phyloP scores from a whole-genome alignment of 495 filamentous ascomycete species.

The Penicillium longicatenatum region DNA sequence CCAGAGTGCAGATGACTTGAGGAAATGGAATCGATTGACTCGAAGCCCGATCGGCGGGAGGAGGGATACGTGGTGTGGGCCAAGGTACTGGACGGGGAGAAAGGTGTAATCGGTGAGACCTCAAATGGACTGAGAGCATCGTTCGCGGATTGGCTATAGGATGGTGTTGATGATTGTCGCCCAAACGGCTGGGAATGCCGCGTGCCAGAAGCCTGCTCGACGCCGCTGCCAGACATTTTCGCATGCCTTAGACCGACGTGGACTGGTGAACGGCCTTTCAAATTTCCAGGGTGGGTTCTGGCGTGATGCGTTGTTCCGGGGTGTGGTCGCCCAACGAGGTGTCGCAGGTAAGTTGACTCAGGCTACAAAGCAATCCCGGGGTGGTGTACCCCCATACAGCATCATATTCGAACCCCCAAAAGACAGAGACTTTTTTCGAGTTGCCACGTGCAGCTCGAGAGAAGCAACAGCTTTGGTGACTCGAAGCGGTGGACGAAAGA shows the following conservation, averaged over 20 bases:
- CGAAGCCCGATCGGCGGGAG: conserved; percentile 23
- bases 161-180: conserved; percentile 40
- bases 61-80: conserved; percentile 30
- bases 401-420: conserved; percentile 39
- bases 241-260: conserved; percentile 43
- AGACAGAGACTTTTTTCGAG: neutral
- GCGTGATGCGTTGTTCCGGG: conserved; percentile 50
- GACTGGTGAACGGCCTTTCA: conserved; percentile 38
- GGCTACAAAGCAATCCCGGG: conserved; percentile 47
- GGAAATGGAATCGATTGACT: conserved; percentile 25
- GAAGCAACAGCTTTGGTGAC: neutral
- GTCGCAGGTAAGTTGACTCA: conserved; percentile 39
- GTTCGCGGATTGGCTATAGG: conserved; percentile 29
- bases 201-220: conserved; percentile 43
- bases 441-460: neutral
- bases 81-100: conserved; percentile 30
- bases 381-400: conserved; percentile 42
- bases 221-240: conserved; percentile 50
- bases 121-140: conserved; percentile 26
- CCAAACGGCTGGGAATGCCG: conserved; percentile 39
- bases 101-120: conserved; percentile 25
- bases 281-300: conserved; percentile 29
- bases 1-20: conserved; percentile 22
- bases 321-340: conserved; percentile 40
- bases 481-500: conserved; percentile 1